A percentile compares a stretch with the other conserved stretches of the same genome.
phyloP scores from a whole-genome alignment of 768 basidiomycete species.

The Lentinula guzmanii region DNA sequence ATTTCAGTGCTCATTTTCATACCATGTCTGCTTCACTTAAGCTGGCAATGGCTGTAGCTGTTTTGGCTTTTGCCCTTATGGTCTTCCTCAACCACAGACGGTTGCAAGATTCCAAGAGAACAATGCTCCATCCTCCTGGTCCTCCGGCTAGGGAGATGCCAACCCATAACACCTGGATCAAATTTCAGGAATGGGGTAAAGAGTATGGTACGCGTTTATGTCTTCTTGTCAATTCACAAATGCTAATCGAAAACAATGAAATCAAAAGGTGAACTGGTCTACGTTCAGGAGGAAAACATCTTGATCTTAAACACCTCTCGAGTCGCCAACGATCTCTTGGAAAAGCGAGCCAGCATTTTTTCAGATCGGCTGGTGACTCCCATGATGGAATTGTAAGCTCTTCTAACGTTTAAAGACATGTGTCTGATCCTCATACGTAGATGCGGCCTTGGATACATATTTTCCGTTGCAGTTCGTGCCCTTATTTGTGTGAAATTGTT shows the following conservation, averaged over 20 bases:
- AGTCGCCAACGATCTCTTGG: constrained; percentile 28
- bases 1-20: background rate
- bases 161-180: background rate
- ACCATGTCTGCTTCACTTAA: background rate
- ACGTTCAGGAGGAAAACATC: constrained; percentile 4
- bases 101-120: constrained; percentile 8
- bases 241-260: background rate
- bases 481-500: no score
- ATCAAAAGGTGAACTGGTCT: background rate
- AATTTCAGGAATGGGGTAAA: background rate
- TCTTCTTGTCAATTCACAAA: background rate
- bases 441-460: background rate
- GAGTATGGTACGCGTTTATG: background rate
- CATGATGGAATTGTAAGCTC: constrained; percentile 2
- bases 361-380: constrained; percentile 14
- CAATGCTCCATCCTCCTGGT: background rate
- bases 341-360: constrained; percentile 30
- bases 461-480: background rate
- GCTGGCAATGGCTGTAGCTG: background rate
- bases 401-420: background rate
- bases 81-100: background rate
- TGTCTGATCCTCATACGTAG: background rate
- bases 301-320: constrained; percentile 28
- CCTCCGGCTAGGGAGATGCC: background rate
- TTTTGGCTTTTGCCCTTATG: background rate